Conservation (phyloP, 2,329 filamentous ascomycete genomes). For the Ophiostoma ips region DNA sequence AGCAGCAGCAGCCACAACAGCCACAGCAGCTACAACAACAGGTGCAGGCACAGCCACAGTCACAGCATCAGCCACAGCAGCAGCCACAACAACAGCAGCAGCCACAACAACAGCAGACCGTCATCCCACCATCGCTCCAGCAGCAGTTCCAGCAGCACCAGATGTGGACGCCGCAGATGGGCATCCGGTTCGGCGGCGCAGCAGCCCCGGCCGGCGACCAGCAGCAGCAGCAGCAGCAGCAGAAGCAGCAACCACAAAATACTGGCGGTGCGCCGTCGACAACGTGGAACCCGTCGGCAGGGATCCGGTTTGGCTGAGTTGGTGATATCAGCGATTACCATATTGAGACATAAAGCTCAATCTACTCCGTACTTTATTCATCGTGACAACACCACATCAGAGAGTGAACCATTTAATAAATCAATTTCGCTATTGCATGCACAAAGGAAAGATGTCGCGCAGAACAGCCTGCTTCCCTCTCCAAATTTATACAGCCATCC, state of each 20-base stretch:
- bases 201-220: slow-evolving; percentile 16
- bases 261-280: slow-evolving; percentile 5
- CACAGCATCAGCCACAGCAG: slow-evolving; percentile 22
- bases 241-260: not conserved
- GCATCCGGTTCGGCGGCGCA: slow-evolving; percentile 57
- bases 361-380: no score
- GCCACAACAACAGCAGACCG: not conserved
- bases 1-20: no score
- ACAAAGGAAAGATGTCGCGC: no score
- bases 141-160: slow-evolving; percentile 11
- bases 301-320: slow-evolving; percentile 8
- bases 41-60: slow-evolving; percentile 1
- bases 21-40: no score
- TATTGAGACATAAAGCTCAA: no score
- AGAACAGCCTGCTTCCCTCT: no score
- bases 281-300: slow-evolving; percentile 9
- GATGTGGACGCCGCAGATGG: slow-evolving; percentile 70
- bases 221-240: slow-evolving; percentile 15
- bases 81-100: slow-evolving; percentile 28
- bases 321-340: no score
- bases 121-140: not conserved
- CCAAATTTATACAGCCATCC: no score
- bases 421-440: no score
- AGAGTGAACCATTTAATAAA: no score
- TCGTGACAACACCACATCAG: no score